These are phyloP conservation scores for Calycina herbarum DNA, from an alignment of 2,329 filamentous ascomycete species.

Conservation along the genomic window DNA sequence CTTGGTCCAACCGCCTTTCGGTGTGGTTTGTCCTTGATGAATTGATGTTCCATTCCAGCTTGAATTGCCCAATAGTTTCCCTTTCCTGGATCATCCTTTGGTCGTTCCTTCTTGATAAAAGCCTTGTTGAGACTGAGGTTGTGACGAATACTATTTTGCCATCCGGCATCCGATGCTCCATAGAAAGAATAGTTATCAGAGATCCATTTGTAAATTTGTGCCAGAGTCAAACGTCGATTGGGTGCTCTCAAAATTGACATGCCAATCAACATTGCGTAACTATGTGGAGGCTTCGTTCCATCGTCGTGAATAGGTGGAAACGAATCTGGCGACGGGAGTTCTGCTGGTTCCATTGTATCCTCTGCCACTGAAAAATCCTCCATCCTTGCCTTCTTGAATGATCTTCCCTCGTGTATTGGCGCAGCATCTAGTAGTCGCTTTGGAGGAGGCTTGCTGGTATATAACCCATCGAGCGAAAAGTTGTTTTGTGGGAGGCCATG, in stretches of 20 bases:
- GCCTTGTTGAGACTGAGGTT: slow-evolving; percentile 97
- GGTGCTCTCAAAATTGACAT: slow-evolving; percentile 93
- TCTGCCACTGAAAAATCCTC: slow-evolving; percentile 53
- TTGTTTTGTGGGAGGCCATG: slow-evolving; percentile 38
- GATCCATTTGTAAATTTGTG: slow-evolving; percentile 99
- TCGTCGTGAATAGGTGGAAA: slow-evolving; percentile 83
- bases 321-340: slow-evolving; percentile 47
- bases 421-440: slow-evolving; percentile 74
- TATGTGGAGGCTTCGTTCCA: slow-evolving; percentile 84
- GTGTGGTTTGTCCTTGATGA: slow-evolving; percentile 75
- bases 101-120: slow-evolving; percentile 91
- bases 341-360: slow-evolving; percentile 31
- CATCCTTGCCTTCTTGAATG: slow-evolving; percentile 65
- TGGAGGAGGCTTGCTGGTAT: slow-evolving; percentile 49
- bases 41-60: slow-evolving; percentile 83
- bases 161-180: slow-evolving; percentile 78
- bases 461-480: slow-evolving; percentile 53
- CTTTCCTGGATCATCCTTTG: slow-evolving; percentile 96
- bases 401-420: slow-evolving; percentile 67
- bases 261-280: slow-evolving; percentile 92
- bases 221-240: slow-evolving; percentile 78
- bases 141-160: slow-evolving; percentile 99
- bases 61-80: slow-evolving; percentile 97
- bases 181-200: slow-evolving; percentile 94
- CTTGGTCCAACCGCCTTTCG: slow-evolving; percentile 57